These are phyloP conservation scores for Penicillium canescens DNA, from an alignment of 495 filamentous ascomycete species.

Conservation along the genomic window DNA sequence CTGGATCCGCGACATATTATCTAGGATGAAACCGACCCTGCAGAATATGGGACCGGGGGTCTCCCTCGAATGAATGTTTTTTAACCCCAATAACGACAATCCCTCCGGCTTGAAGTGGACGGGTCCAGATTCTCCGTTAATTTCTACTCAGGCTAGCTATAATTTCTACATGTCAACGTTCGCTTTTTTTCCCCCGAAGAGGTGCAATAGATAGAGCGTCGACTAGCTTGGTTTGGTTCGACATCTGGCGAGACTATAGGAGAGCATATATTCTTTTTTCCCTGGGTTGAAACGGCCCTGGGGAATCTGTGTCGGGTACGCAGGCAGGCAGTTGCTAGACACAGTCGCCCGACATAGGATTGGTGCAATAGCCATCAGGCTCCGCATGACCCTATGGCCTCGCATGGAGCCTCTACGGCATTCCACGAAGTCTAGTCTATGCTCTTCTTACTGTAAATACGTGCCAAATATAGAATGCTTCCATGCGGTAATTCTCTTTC, in stretches of 20 bases:
- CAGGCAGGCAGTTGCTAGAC: no score
- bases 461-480: no score
- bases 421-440: no score
- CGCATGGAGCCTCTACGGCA: neutral
- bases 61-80: constrained; percentile 1
- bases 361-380: no score
- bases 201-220: neutral
- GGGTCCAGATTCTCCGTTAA: no score
- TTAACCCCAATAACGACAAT: neutral
- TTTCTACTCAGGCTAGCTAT: neutral
- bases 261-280: no score
- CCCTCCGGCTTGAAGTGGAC: neutral
- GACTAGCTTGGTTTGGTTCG: no score
- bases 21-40: neutral
- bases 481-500: neutral
- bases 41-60: neutral
- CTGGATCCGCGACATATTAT: neutral
- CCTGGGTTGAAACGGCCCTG: no score
- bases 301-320: no score
- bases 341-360: no score
- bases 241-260: no score
- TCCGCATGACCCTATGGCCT: neutral
- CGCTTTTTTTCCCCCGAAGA: neutral
- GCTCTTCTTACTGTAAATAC: no score
- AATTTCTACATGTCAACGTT: neutral